Base-by-base conservation (phyloP, 305 asterid genomes). In the Solanum hybrid region DNA sequence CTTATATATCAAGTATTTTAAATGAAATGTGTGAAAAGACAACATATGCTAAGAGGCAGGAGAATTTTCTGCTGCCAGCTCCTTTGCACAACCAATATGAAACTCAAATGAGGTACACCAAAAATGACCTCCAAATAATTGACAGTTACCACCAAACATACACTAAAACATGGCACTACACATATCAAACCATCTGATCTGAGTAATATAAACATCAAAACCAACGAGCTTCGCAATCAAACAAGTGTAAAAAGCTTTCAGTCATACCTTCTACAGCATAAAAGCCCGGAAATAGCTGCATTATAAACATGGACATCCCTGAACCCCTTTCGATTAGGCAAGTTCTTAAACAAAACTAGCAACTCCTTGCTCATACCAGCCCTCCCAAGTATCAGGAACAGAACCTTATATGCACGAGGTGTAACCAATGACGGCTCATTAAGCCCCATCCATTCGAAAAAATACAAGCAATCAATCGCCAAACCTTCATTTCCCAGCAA, bases 361-460 rank as follows among this genome's bases (percentile, higher is more conserved):
- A 97, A 90, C 89, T 93, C 98, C n/a, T 90, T 90, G 80, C 98
- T 96, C 93, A 93, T 93, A 86, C 96, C 95, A 10, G 95, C 96
- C 89, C 91, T 92, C 89, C 99, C 99, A 89, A 97, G 90, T 32
- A 90, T 71, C 1, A 98, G 95, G 76, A 96, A 97, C 92, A 96
- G 60, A 92, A 94, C 90, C 1, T 96, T 92, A 91, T 94, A 96
- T 2, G 96, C 94, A 90, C 95, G 91, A 3, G 99, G 98, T 14
- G 99, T 91, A 31, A 95, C 95, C 94, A 96, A 89, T 89, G 93
- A 92, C 71, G 94, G 97, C 92, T 95, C 99, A 27, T 89, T 94
- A 94, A 94, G 89, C 26, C 99, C 95, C 97, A 96, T 96, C 99
- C 99, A 97, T 90, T 97, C 98, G 35, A 94, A 96, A 76, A 97